Conservation (phyloP, 139 green algal species). For the Penium margaritaceum region DNA sequence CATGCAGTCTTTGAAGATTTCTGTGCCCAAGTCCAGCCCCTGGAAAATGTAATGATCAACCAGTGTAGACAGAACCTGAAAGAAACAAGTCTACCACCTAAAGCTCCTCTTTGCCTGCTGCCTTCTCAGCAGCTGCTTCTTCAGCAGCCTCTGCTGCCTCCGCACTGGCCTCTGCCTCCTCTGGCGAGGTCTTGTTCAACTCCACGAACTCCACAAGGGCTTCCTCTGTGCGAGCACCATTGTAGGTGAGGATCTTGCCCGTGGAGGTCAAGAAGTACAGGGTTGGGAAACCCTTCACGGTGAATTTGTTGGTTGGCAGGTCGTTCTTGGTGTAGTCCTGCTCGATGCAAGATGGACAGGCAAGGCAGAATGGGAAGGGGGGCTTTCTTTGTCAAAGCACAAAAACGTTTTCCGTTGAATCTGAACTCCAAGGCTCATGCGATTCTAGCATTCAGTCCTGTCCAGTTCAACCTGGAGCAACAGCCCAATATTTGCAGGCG, state of each 20-base stretch:
- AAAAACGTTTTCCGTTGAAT: no score
- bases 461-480: neutral
- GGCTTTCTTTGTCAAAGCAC: neutral
- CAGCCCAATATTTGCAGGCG: neutral
- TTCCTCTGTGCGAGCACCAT: constrained; percentile 19
- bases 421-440: neutral
- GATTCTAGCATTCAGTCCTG: neutral
- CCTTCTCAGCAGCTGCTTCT: constrained; percentile 2
- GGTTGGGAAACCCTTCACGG: constrained; percentile 38
- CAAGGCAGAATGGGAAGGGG: no score
- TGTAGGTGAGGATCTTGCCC: constrained; percentile 19
- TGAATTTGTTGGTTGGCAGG: constrained; percentile 21
- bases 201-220: constrained; percentile 26
- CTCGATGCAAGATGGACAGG: neutral
- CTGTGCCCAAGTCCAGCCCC: no score
- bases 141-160: constrained; percentile 6
- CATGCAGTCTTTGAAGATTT: no score
- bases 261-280: constrained; percentile 20
- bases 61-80: no score
- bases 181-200: constrained; percentile 5
- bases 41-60: no score
- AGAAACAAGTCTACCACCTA: neutral
- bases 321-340: constrained; percentile 36
- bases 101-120: constrained; percentile 1
- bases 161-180: neutral